Base-by-base conservation (phyloP, 305 asterid species). In the Withania somnifera region DNA sequence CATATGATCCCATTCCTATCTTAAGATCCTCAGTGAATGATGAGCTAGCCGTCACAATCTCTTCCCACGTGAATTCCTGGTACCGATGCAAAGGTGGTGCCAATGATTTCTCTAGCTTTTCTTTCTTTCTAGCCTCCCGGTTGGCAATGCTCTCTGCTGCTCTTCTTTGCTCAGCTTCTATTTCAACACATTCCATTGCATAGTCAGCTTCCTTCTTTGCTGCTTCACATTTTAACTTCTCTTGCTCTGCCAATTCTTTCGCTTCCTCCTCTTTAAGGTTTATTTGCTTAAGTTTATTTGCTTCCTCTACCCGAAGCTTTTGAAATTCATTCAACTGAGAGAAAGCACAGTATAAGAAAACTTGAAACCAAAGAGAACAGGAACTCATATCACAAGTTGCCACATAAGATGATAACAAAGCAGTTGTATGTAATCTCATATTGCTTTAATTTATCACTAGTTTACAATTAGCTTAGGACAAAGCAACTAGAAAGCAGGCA, bases 1-100 rank as follows among this genome's bases (percentile, higher is more conserved):
- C 90, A 66, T 86, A 82, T 11, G 86, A 83, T 61, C 90, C 90
- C 83, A 82, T 84, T 86, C 90, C 90, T 17, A 88, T 81, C 80
- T 68, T 80, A 61, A 84, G 85, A 54, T 80, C 82, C 36, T 78
- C 64, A 5, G 90, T 86, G 54, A 88, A 82, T 6, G 86, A 82
- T 40, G 69, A 83, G 11, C 84, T 86, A 61, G 89, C 90, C 32
- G 82, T 20, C 17, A 26, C 47, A 17, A 88, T 88, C 77, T 88
- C 90, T 47, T 88, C 90, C 89, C 89, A 86, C 1, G 84, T 57
- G 52, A 86, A 88, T 60, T 82, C 84, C 64, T 82, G 87, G 84
- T 84, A 84, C 24, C 77, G 84, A 24, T 82, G 51, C 40, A 15
- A 30, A 73, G 79, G 60, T 15, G 3, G 24, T 24, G n/a, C 42